Evolutionary conservation across 1,284 basidiomycete genomes (phyloP).

Genomic region (Sanghuangporus sanghuang): DNA sequence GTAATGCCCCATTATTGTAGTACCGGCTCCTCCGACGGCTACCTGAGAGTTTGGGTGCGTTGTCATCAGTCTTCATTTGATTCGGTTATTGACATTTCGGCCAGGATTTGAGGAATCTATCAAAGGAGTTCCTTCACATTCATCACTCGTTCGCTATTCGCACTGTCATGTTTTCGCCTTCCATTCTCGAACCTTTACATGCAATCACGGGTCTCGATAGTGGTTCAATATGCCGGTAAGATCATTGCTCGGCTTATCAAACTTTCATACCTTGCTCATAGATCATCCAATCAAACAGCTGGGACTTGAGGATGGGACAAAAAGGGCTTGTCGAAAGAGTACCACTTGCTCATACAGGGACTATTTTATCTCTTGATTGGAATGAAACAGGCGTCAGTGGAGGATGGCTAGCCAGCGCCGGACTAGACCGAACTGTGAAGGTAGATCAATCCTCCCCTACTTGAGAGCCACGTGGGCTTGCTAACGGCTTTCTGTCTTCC

Average conservation of each 20-base stretch:
- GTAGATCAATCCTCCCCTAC: constrained; percentile 31
- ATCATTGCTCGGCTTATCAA: constrained; percentile 18
- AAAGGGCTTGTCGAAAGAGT: constrained; percentile 68
- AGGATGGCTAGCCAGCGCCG: constrained; percentile 82
- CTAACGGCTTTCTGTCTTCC: constrained; percentile 3
- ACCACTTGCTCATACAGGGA: constrained; percentile 72
- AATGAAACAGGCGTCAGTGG: constrained; percentile 39
- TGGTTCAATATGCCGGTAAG: constrained; percentile 56
- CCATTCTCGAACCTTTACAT: constrained; percentile 57
- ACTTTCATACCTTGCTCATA: background rate
- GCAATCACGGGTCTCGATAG: constrained; percentile 78
- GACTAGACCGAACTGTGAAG: constrained; percentile 79
- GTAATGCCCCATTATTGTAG: constrained; percentile 66
- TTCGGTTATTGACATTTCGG: background rate
- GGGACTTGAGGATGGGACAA: constrained; percentile 76
- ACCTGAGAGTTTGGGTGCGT: constrained; percentile 77
- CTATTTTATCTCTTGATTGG: constrained; percentile 81
- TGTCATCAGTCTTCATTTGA: background rate
- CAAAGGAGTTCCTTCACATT: constrained; percentile 65
- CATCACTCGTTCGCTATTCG: constrained; percentile 71
- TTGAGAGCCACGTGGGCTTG: constrained; percentile 17
- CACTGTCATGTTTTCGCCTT: constrained; percentile 69
- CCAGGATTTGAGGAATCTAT: constrained; percentile 72
- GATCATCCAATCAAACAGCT: constrained; percentile 37
- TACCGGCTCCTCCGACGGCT: constrained; percentile 80